Conservation (phyloP, 2,329 filamentous ascomycete genomes). For the Colletotrichum echinochloae region DNA sequence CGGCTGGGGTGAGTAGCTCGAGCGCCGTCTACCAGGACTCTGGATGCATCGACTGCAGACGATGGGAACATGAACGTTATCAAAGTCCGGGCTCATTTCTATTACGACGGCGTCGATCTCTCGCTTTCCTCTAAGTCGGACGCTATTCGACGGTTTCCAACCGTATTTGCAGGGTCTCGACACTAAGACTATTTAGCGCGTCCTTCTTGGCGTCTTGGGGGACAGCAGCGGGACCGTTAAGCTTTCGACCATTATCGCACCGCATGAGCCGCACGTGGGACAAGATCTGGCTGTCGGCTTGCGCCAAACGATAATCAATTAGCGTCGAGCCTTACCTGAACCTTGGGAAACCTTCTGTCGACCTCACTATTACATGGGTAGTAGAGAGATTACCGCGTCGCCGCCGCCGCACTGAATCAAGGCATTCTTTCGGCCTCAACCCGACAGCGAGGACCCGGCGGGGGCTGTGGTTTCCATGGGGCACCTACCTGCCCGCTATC, state of each 20-base stretch:
- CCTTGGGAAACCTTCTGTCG: constrained; percentile 9
- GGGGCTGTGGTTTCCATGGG: constrained; percentile 14
- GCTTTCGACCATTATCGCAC: constrained; percentile 12
- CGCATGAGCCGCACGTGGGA: constrained; percentile 15
- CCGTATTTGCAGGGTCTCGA: neutral
- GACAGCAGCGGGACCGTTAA: neutral
- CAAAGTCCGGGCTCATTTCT: neutral
- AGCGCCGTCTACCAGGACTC: neutral
- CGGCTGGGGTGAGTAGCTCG: constrained; percentile 3
- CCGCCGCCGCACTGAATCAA: too few species aligned
- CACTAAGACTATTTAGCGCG: neutral
- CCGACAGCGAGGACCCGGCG: constrained; percentile 2
- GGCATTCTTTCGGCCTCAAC: too few species aligned
- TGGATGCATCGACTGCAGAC: neutral
- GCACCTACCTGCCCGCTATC: constrained; percentile 12
- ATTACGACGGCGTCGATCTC: constrained; percentile 9
- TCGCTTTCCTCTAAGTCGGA: too few species aligned
- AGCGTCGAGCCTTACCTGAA: constrained; percentile 11
- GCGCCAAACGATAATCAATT: constrained; percentile 10
- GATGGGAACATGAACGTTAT: neutral
- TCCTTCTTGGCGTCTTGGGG: neutral
- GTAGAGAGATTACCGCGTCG: neutral
- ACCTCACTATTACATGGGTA: too few species aligned
- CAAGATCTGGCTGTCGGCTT: neutral
- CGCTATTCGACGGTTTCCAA: constrained; percentile 24